A percentile compares a stretch with the other conserved stretches of the same genome.
Conservation (phyloP, 345 rosid species). For the Eucalyptus erythrocorys region DNA sequence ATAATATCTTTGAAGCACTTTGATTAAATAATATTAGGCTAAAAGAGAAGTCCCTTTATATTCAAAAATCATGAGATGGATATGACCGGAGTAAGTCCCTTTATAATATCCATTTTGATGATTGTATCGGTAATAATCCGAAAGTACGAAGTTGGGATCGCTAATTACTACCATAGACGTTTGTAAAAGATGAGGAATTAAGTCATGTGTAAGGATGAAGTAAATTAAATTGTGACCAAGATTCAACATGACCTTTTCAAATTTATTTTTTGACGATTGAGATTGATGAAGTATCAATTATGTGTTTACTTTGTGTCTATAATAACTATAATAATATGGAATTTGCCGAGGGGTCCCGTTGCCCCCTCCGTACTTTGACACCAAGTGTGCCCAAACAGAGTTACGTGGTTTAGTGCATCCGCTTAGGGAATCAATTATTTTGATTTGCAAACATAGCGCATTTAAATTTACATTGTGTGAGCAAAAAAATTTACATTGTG, state of each 20-base stretch:
- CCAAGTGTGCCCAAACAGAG: not conserved
- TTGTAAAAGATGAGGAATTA: no score
- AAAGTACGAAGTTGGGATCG: accelerated
- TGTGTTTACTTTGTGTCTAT: not conserved
- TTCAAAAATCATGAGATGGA: not conserved
- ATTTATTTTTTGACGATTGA: not conserved
- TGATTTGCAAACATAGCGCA: not conserved
- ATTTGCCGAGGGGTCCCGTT: no score
- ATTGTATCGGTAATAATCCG: no score
- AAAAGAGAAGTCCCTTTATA: not conserved
- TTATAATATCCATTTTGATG: no score
- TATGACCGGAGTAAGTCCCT: not conserved
- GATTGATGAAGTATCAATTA: no score
- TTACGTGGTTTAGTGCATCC: not conserved
- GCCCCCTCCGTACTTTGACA: no score
- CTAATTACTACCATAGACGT: no score
- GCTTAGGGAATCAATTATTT: not conserved
- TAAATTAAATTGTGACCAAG: no score
- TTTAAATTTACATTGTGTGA: not conserved
- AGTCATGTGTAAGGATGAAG: no score
- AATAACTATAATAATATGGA: no score
- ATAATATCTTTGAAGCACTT: not conserved
- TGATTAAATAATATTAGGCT: not conserved
- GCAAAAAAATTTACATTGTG: not conserved
- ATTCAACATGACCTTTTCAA: not conserved